A percentile compares a stretch with the other conserved stretches of the same genome.
Evolutionary conservation across 352 stramenopile species (phyloP).

Genomic region (Chrysophaeum taylorii): DNA sequence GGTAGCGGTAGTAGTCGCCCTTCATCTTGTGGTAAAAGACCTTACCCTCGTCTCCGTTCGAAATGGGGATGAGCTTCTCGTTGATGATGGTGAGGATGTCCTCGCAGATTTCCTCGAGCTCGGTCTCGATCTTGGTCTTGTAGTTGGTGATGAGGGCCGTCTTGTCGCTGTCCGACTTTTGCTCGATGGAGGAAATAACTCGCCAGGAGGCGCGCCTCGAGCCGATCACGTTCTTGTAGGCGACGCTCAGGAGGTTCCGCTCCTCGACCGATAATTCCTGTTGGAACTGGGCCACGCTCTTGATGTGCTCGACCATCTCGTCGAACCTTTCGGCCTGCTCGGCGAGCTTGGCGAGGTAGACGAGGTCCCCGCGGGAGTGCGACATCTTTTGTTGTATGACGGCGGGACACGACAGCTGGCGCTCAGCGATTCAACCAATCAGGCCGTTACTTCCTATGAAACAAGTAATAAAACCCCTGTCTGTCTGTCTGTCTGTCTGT

Average conservation of each 20-base stretch:
- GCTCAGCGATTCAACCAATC: not conserved
- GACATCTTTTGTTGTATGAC: conserved; percentile 19
- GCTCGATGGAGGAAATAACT: conserved; percentile 95
- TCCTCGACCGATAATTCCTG: conserved; percentile 97
- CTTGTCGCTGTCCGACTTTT: conserved; percentile 89
- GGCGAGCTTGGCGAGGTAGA: conserved; percentile 75
- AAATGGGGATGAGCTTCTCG: conserved; percentile 94
- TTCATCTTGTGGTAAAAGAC: conserved; percentile 99
- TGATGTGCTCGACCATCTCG: conserved; percentile 81
- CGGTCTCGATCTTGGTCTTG: conserved; percentile 87
- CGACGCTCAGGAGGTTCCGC: conserved; percentile 86
- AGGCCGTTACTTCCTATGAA: no score
- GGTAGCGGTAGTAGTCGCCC: conserved; percentile 98
- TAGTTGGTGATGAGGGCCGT: conserved; percentile 84
- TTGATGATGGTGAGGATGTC: conserved; percentile 96
- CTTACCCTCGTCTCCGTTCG: conserved; percentile 89
- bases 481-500: no score
- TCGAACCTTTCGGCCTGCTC: conserved; percentile 81
- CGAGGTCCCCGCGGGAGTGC: conserved; percentile 46
- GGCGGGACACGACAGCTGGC: no score
- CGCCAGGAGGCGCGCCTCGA: conserved; percentile 93
- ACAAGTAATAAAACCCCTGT: no score
- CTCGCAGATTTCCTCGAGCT: conserved; percentile 89
- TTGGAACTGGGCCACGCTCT: conserved; percentile 88
- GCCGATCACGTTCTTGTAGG: conserved; percentile 96